Base-by-base conservation (phyloP, 2,329 filamentous ascomycete genomes). In the Colletotrichum destructivum region DNA sequence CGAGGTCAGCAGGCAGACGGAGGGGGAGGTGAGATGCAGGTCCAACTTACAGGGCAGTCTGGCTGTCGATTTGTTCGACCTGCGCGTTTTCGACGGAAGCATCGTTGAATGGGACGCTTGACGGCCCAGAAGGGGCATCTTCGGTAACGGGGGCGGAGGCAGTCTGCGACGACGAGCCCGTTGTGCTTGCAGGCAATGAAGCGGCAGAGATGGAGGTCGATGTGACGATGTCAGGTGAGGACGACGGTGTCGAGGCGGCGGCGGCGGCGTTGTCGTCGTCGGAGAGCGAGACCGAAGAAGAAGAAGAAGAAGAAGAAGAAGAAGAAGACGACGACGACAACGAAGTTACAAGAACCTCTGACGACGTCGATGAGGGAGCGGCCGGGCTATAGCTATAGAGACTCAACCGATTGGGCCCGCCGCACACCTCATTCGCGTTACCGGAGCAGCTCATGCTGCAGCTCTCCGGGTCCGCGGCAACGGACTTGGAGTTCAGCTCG, bases 401-500 rank as follows among this genome's bases (percentile, higher is more conserved):
- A 13, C 11, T 23, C 47, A 49, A 23, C n/a, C 47, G n/a, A 12
- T 49, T 13, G 47, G n/a, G 47, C 11, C n/a, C 47, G 11, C 47
- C n/a, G 8, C 47, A 49, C 47, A 49, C 47, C 47, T 49, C 47
- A 21, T 49, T 13, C n/a, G 47, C 3, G 47, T 49, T 49, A 11
- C n/a, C 47, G 8, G 47, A 49, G 47, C 47, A 49, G 5, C 7
- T 49, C 47, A 49, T 49, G n/a, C 47, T 46, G 15, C 42, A 46
- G 18, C 13, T n/a, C 16, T 61, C 57, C 9, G 44, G 9, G 44
- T 76, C 78, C 12, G 77, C 76, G 8, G 79, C 80, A 11, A 78
- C 77, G 11, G 75, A 75, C 26, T 77, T 82, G 2, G 81, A 79
- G 66, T 84, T 84, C 38, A 76, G 69, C 69, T 84, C 77, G 46